phyloP scores from a whole-genome alignment of 2,329 filamentous ascomycete genomes.

The Magnaporthales sp. region DNA sequence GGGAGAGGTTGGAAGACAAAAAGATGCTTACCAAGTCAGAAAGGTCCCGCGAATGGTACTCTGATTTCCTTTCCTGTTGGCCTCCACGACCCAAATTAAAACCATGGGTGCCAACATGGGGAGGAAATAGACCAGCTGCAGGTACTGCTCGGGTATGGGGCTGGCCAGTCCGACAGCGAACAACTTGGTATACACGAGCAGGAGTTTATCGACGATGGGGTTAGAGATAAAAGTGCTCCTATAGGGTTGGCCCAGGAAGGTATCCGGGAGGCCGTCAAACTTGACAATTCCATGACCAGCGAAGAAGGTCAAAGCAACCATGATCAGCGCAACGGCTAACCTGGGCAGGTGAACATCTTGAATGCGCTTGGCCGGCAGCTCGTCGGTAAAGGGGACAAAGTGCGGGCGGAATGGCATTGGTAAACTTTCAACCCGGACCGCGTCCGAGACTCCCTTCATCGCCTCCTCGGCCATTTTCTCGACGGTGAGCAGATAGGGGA shows the following conservation, averaged over 20 bases:
- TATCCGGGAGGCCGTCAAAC: background rate
- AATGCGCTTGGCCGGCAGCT: slow-evolving; percentile 8
- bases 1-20: too few relatives aligned
- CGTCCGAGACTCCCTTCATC: background rate
- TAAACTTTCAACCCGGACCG: background rate
- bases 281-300: background rate
- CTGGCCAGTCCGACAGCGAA: background rate
- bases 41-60: background rate
- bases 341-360: background rate
- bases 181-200: background rate
- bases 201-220: background rate
- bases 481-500: background rate
- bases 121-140: slow-evolving; percentile 9
- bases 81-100: slow-evolving; percentile 11
- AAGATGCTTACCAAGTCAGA: slow-evolving; percentile 1
- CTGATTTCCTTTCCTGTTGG: slow-evolving; percentile 8
- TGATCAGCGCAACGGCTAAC: background rate
- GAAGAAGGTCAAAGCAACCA: background rate
- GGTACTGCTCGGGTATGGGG: background rate
- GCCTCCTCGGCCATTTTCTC: background rate
- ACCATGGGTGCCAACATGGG: slow-evolving; percentile 6
- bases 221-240: background rate
- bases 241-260: background rate
- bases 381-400: slow-evolving; percentile 9
- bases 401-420: slow-evolving; percentile 4